phyloP scores from a whole-genome alignment of 306 rosid genomes.

The Alnus glutinosa region DNA sequence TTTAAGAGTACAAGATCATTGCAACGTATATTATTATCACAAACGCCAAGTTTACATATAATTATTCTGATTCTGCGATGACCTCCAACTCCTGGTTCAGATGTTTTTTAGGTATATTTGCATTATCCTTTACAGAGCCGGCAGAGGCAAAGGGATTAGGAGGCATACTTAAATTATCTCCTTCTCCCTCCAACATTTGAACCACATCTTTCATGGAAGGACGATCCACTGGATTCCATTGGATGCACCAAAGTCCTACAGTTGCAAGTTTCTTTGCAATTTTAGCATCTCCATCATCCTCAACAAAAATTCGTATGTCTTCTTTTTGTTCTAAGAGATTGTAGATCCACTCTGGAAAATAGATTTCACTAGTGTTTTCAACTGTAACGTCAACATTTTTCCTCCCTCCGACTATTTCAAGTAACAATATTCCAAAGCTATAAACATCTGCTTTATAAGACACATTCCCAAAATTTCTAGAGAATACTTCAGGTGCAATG shows the following conservation, averaged over 20 bases:
- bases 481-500: conserved; percentile 41
- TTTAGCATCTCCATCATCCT: conserved; percentile 7
- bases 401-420: conserved; percentile 42
- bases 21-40: no score
- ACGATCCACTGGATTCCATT: conserved; percentile 42
- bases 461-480: conserved; percentile 37
- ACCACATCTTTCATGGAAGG: conserved; percentile 41
- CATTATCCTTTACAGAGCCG: background rate
- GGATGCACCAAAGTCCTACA: conserved; percentile 50
- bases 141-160: conserved; percentile 31
- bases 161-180: conserved; percentile 21
- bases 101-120: background rate
- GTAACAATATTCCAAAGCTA: conserved; percentile 38
- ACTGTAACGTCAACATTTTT: background rate
- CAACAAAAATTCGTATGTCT: conserved; percentile 5
- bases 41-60: background rate
- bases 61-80: conserved; percentile 25
- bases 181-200: conserved; percentile 42
- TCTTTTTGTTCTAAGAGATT: conserved; percentile 17
- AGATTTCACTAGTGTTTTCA: background rate
- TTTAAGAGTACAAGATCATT: no score
- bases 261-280: conserved; percentile 34
- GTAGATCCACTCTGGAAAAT: conserved; percentile 42
- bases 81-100: conserved; percentile 22
- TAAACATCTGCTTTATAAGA: conserved; percentile 43